Conservation (phyloP, 1,284 basidiomycete species). For the Leccinum subatratum region DNA sequence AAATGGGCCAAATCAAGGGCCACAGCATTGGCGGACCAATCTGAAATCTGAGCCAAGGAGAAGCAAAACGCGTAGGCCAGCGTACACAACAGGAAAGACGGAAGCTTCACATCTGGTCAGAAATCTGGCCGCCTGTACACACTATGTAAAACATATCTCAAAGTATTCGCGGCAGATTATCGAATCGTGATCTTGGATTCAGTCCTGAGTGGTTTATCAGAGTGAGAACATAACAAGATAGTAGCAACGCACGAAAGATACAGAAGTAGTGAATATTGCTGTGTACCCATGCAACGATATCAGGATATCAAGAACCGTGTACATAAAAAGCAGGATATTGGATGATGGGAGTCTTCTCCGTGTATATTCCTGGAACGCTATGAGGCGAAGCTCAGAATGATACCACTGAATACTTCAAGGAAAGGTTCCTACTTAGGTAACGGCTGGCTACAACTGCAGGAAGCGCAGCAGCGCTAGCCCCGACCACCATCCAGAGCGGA, state of each 20-base stretch:
- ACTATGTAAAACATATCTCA: constrained; percentile 46
- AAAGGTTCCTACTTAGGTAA: constrained; percentile 52
- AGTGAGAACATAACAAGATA: background rate
- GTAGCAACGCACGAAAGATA: constrained; percentile 66
- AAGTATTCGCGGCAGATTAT: constrained; percentile 81
- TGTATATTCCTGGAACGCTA: constrained; percentile 61
- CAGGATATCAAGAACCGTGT: constrained; percentile 69
- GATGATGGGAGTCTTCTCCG: constrained; percentile 63
- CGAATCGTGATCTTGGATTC: constrained; percentile 70
- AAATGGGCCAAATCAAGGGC: constrained; percentile 82
- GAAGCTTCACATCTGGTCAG: constrained; percentile 51
- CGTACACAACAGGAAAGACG: constrained; percentile 71
- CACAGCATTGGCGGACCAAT: constrained; percentile 59
- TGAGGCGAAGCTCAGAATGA: constrained; percentile 4
- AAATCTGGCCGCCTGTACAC: background rate
- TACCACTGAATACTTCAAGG: background rate
- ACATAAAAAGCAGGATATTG: constrained; percentile 76
- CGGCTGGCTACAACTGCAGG: constrained; percentile 73
- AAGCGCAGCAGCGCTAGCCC: constrained; percentile 76
- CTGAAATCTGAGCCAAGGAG: constrained; percentile 63
- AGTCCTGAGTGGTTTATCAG: constrained; percentile 49
- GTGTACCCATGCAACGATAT: constrained; percentile 73
- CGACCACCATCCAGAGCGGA: constrained; percentile 71
- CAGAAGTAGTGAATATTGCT: constrained; percentile 86
- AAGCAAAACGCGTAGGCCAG: constrained; percentile 83